Evolutionary conservation across 2,329 filamentous ascomycete species (phyloP).

Genomic region (Diaporthe amygdali): DNA sequence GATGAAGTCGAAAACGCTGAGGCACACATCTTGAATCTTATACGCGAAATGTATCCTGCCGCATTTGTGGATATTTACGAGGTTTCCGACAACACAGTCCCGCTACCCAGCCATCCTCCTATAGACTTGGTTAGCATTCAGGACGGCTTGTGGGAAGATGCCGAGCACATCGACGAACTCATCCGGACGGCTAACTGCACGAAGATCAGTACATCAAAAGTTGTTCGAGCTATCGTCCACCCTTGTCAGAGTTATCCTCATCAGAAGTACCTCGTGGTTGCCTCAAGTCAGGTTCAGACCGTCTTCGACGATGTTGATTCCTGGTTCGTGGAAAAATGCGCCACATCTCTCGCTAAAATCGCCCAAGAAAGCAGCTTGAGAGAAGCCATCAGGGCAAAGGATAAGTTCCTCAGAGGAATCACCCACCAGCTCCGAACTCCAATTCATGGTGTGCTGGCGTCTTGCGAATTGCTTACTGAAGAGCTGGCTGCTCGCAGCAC

Average conservation of each 20-base stretch:
- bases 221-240: slow-evolving; percentile 42
- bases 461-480: slow-evolving; percentile 45
- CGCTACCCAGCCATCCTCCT: slow-evolving; percentile 16
- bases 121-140: slow-evolving; percentile 37
- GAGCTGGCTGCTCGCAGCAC: slow-evolving; percentile 39
- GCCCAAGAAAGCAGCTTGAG: slow-evolving; percentile 43
- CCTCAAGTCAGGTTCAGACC: slow-evolving; percentile 44
- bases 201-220: neutral
- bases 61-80: neutral
- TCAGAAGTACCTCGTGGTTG: slow-evolving; percentile 42
- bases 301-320: slow-evolving; percentile 53
- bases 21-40: slow-evolving; percentile 18
- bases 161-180: slow-evolving; percentile 42
- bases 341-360: slow-evolving; percentile 41
- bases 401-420: slow-evolving; percentile 49
- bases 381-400: slow-evolving; percentile 48
- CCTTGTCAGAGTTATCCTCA: slow-evolving; percentile 39
- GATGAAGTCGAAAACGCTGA: neutral
- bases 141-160: slow-evolving; percentile 50
- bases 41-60: neutral
- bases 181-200: slow-evolving; percentile 42
- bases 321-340: slow-evolving; percentile 49
- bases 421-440: slow-evolving; percentile 54
- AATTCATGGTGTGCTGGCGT: slow-evolving; percentile 50
- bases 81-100: neutral